Percentiles rank a stretch among this genome's conserved stretches.
Conservation (phyloP, 768 basidiomycete species). For the Macrolepiota dolichaula region DNA sequence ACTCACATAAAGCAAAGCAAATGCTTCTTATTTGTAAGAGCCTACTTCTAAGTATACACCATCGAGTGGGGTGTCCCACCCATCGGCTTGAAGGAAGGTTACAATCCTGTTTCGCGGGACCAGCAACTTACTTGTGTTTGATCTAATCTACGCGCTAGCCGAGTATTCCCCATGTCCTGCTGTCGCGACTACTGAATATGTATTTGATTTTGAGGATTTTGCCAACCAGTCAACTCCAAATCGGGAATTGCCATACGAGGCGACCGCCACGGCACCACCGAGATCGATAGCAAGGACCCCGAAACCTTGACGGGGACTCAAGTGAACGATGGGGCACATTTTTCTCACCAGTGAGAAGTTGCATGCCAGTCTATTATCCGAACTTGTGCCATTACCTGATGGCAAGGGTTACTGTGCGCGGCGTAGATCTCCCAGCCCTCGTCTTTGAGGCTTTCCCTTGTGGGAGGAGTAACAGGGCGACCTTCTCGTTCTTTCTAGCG, state of each 20-base stretch:
- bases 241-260: slow-evolving; percentile 1
- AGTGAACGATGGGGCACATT: not conserved
- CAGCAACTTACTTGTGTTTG: no score
- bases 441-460: not conserved
- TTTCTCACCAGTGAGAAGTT: not conserved
- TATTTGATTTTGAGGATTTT: not conserved
- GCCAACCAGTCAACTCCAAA: not conserved
- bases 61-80: not conserved
- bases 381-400: not conserved
- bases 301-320: not conserved
- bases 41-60: not conserved
- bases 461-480: not conserved
- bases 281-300: not conserved
- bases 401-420: not conserved
- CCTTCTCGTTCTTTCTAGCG: not conserved
- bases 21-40: not conserved
- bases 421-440: not conserved
- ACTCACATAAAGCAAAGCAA: not conserved
- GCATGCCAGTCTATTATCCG: not conserved
- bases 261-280: not conserved
- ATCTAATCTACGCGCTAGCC: no score
- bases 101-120: not conserved
- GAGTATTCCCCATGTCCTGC: no score
- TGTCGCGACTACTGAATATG: not conserved
- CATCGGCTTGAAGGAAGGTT: not conserved